Percentiles rank a stretch among this genome's conserved stretches.
Evolutionary conservation across 257 asterid genomes (phyloP).

Genomic region (Solanum lycopersicoides): DNA sequence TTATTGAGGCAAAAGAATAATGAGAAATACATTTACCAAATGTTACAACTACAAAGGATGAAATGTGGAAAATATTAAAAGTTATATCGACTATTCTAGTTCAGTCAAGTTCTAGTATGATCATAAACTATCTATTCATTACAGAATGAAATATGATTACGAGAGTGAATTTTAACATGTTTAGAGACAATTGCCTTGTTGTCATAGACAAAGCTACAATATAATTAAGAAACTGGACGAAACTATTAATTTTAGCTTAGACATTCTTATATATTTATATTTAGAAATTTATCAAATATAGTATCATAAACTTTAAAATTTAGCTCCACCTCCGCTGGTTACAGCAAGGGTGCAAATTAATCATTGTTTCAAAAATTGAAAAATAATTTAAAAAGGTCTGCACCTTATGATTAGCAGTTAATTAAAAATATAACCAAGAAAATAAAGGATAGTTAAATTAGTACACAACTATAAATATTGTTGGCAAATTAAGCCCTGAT

Average conservation of each 20-base stretch:
- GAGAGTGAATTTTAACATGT: background rate
- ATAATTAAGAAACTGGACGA: too few relatives aligned
- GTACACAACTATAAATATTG: background rate
- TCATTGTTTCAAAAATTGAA: background rate
- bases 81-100: background rate
- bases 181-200: background rate
- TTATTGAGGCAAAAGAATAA: background rate
- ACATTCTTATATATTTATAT: too few relatives aligned
- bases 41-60: background rate
- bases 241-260: too few relatives aligned
- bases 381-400: background rate
- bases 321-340: background rate
- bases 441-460: background rate
- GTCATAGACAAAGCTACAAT: too few relatives aligned
- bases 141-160: background rate
- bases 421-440: background rate
- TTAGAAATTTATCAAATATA: too few relatives aligned
- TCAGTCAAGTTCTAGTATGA: background rate
- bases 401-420: background rate
- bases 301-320: too few relatives aligned
- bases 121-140: background rate
- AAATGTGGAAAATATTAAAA: background rate
- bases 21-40: background rate
- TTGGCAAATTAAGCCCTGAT: background rate
- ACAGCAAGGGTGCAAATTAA: too few relatives aligned